phyloP scores from a whole-genome alignment of 2,329 filamentous ascomycete genomes.

The Rhynchosporium graminicola region DNA sequence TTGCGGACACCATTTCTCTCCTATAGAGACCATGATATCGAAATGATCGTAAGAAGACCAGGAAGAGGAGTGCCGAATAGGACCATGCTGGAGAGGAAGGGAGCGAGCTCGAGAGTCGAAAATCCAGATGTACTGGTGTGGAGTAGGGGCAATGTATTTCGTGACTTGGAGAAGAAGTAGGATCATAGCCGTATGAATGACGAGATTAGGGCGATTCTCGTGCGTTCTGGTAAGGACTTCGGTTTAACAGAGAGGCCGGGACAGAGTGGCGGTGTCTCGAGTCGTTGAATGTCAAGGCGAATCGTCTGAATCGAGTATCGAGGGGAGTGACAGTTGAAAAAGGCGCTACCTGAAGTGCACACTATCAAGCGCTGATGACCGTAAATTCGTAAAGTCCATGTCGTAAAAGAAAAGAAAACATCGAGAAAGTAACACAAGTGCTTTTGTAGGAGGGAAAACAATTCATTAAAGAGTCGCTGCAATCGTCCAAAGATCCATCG shows the following conservation, averaged over 20 bases:
- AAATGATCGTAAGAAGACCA: constrained; percentile 26
- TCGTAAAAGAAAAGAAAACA: constrained; percentile 38
- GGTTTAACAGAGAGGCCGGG: constrained; percentile 40
- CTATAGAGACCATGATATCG: constrained; percentile 32
- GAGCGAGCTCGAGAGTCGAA: constrained; percentile 35
- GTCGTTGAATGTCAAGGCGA: constrained; percentile 41
- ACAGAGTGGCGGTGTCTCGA: constrained; percentile 42
- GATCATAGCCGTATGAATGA: constrained; percentile 43
- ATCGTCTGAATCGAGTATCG: constrained; percentile 40
- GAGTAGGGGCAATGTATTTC: constrained; percentile 32
- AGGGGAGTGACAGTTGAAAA: constrained; percentile 35
- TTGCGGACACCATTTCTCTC: constrained; percentile 31
- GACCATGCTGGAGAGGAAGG: constrained; percentile 27
- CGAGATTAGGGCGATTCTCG: constrained; percentile 45
- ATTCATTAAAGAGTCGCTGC: constrained; percentile 38
- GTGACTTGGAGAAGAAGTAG: constrained; percentile 40
- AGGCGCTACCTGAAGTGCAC: constrained; percentile 31
- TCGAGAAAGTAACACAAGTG: constrained; percentile 39
- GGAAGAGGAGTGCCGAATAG: constrained; percentile 31
- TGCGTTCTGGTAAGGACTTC: constrained; percentile 40
- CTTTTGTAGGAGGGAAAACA: constrained; percentile 40
- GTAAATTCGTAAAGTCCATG: constrained; percentile 44
- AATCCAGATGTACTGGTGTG: constrained; percentile 24
- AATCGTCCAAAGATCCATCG: constrained; percentile 46
- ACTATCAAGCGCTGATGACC: constrained; percentile 39